Base-by-base conservation (phyloP, 1,139 yeast species). In the Debaryomyces robertsiae region DNA sequence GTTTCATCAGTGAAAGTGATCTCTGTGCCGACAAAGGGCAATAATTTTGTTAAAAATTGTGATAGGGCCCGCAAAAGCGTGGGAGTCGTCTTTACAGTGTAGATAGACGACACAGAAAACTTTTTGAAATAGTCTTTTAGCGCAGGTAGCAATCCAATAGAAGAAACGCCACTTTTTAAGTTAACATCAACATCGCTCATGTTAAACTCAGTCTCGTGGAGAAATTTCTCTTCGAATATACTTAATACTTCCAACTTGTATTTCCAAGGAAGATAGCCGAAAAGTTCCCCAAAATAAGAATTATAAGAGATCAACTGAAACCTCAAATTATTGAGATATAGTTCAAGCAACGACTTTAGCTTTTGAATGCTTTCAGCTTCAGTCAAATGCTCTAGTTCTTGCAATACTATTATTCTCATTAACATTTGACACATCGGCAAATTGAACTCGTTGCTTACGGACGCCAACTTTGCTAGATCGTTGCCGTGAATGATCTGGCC, bases 371-470 rank as follows among this genome's bases (percentile, higher is more conserved):
- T 38, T 9, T 53, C 57, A 3, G 42, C 46, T 3, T 38, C 42
- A 11, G 45, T 30, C 10, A 46, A 15, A 7, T 41, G 39, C n/a
- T 32, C 39, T 16, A 54, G 45, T n/a, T 61, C 64, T 19, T 49
- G 48, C 6, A 41, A 38, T 1, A 57, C 40, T 0, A 65, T 45
- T 1, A 58, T 45, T 30, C 61, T 50, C 3, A 69, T 44, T 7
- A 80, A 54, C 15, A 79, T 55, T 51, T 82, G 88, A 39, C 71
- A 67, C 1, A 79, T 51, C 0, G 81, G 75, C 23, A 82, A 52
- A 50, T 78, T 81, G 55, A 79, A 80, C 39, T 77, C 81, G 46
- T 75, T 70, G n/a, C 68, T 60, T 1, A 46, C 31, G 2, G 37
- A n/a, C 1, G 60, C 49, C 11, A 50, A 39, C 2, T 38, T 39